Evolutionary conservation across 129 eudicot species (phyloP), one percentile per base, ranked within the genome.

Genomic region (Artemisia argyi): DNA sequence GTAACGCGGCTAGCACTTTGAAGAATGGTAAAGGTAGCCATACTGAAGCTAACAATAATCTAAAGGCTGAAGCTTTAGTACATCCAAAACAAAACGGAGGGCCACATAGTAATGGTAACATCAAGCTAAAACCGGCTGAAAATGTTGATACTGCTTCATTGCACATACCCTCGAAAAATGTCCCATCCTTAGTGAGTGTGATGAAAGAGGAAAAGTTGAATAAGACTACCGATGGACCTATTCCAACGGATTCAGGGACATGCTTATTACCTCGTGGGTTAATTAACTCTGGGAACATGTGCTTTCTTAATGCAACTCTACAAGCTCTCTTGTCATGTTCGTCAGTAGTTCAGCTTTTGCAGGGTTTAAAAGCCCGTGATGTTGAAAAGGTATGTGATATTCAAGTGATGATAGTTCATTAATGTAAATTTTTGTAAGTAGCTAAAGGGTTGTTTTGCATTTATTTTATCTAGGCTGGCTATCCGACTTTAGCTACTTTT

Each of bases 281-380:
- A 73, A 82, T 92, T 65, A 89, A 92, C 77, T 80, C 88, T 4
- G 98, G 98, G 48, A 92, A 92, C 74, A 59, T 78, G 59, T 92
- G 98, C 70, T 92, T 92, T 83, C 91, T 92, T 18, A 92, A 92
- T 77, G 95, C 98, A 11, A 87, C 98, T 17, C 68, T 89, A 48
- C 98, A 92, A 80, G 96, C 98, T 73, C 90, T 92, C 61, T 76
- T 92, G 79, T 82, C 96, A 9, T 92, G 98, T 75, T 81, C 86
- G 4, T 90, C 89, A 8, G 91, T 92, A 70, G 83, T 92, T 69
- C 77, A 81, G 68, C 90, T 92, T 35, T 65, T 92, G 44, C 91
- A 81, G 86, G 84, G 80, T 61, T 61, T 89, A 78, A 87, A 73
- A 75, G 63, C 55, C 48, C 85, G 73, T 18, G 79, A 68, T 46